Percentiles rank a stretch among this genome's conserved stretches.
These are phyloP conservation scores for Globisporangium cystogenes DNA, from an alignment of 352 stramenopile species.

Conservation along the genomic window DNA sequence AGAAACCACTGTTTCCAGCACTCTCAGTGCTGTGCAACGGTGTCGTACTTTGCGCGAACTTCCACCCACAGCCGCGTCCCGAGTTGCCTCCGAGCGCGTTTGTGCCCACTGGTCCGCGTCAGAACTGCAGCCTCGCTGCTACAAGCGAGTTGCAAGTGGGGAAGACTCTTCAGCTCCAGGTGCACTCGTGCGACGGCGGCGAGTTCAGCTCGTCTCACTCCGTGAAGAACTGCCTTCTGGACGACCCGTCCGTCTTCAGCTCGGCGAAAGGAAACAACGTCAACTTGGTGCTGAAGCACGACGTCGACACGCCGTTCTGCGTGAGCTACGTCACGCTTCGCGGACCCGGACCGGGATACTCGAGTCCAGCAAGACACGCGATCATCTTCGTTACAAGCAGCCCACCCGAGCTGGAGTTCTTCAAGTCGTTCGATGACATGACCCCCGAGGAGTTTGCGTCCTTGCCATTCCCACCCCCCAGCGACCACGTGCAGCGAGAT, in stretches of 20 bases:
- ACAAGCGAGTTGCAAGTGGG: conserved; percentile 66
- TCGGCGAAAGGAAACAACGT: conserved; percentile 67
- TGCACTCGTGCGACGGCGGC: conserved; percentile 66
- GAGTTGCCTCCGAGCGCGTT: conserved; percentile 47
- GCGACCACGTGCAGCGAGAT: conserved; percentile 40
- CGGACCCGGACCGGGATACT: conserved; percentile 73
- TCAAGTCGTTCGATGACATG: conserved; percentile 60
- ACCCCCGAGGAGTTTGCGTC: conserved; percentile 71
- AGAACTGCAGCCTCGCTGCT: conserved; percentile 38
- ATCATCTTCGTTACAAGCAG: conserved; percentile 70
- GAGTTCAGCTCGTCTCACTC: conserved; percentile 75
- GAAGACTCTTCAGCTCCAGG: conserved; percentile 62
- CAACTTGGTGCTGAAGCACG: conserved; percentile 75
- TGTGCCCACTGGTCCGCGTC: conserved; percentile 20
- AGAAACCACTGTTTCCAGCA: conserved; percentile 42
- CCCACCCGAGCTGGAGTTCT: conserved; percentile 39
- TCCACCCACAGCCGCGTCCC: conserved; percentile 45
- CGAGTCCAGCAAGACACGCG: conserved; percentile 57
- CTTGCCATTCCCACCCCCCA: conserved; percentile 57
- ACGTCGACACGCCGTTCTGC: conserved; percentile 76
- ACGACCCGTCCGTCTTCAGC: conserved; percentile 82
- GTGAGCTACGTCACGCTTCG: conserved; percentile 67
- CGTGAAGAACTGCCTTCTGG: conserved; percentile 61
- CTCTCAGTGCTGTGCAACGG: conserved; percentile 72
- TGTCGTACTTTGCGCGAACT: conserved; percentile 52